phyloP scores from a whole-genome alignment of 441 rosid genomes.

The Brassica balearica region DNA sequence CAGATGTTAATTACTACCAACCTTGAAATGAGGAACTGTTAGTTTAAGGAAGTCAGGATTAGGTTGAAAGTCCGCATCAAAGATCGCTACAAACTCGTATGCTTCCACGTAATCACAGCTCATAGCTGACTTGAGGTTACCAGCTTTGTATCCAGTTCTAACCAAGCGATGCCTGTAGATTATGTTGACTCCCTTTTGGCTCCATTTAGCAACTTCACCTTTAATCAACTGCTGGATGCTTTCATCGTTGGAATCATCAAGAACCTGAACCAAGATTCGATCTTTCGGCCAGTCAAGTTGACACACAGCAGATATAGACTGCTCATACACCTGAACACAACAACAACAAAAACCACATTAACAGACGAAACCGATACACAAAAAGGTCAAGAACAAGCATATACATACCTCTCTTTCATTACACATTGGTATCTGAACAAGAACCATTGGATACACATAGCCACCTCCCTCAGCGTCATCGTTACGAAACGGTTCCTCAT shows the following conservation, averaged over 20 bases:
- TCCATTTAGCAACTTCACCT: constrained; percentile 82
- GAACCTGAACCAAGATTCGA: constrained; percentile 77
- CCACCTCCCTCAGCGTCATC: constrained; percentile 64
- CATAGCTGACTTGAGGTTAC: constrained; percentile 97
- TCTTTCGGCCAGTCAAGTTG: constrained; percentile 95
- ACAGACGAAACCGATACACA: no score
- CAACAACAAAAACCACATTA: constrained; percentile 3
- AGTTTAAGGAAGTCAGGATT: constrained; percentile 77
- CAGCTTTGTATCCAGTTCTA: constrained; percentile 95
- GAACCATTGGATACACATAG: constrained; percentile 82
- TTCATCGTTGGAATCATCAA: constrained; percentile 88
- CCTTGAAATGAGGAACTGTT: constrained; percentile 92
- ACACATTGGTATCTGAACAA: constrained; percentile 97
- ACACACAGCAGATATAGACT: constrained; percentile 91
- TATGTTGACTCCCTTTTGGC: constrained; percentile 77
- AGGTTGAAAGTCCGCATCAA: constrained; percentile 94
- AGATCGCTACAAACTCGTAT: constrained; percentile 88
- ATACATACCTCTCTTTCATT: constrained; percentile 83
- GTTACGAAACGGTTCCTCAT: constrained; percentile 66
- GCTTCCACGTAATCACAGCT: constrained; percentile 76
- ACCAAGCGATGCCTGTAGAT: constrained; percentile 77
- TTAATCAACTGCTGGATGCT: constrained; percentile 73
- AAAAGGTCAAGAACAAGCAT: no score
- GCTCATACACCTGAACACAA: constrained; percentile 74
- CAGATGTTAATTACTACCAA: constrained; percentile 28